Conservation (phyloP, 345 rosid species). For the Durio zibethinus region DNA sequence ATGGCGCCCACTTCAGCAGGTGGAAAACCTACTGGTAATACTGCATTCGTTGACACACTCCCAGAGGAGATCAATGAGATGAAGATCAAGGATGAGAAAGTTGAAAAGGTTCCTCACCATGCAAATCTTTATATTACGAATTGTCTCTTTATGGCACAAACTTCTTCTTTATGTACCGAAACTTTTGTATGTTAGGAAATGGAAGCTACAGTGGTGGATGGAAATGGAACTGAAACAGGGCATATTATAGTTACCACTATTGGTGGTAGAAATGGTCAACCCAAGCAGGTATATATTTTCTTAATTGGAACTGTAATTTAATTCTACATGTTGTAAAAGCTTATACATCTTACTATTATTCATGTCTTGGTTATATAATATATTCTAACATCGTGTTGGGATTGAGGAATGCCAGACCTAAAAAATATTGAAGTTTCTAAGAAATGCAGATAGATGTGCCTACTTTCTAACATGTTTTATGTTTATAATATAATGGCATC, state of each 20-base stretch:
- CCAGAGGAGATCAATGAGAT: conserved; percentile 64
- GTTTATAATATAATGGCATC: background rate
- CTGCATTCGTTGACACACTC: conserved; percentile 31
- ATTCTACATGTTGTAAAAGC: background rate
- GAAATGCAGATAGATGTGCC: no score
- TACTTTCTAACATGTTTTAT: no score
- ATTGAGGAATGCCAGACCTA: background rate
- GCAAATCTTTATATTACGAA: background rate
- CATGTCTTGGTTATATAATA: background rate
- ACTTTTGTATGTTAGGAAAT: conserved; percentile 9
- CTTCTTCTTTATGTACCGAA: background rate
- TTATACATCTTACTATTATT: background rate
- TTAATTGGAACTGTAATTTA: background rate
- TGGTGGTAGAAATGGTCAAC: conserved; percentile 20
- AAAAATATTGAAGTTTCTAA: no score
- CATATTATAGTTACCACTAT: conserved; percentile 16
- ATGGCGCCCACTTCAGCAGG: conserved; percentile 22
- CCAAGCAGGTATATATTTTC: conserved; percentile 11
- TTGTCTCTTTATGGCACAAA: background rate
- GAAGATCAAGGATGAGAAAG: conserved; percentile 63
- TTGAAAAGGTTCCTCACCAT: conserved; percentile 4
- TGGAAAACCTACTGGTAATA: conserved; percentile 24
- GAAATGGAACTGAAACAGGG: conserved; percentile 12
- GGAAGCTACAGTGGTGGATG: conserved; percentile 15
- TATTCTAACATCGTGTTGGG: background rate